Evolutionary conservation across 805 yeast genomes (phyloP).

Genomic region (Candida pseudoglaebosa): DNA sequence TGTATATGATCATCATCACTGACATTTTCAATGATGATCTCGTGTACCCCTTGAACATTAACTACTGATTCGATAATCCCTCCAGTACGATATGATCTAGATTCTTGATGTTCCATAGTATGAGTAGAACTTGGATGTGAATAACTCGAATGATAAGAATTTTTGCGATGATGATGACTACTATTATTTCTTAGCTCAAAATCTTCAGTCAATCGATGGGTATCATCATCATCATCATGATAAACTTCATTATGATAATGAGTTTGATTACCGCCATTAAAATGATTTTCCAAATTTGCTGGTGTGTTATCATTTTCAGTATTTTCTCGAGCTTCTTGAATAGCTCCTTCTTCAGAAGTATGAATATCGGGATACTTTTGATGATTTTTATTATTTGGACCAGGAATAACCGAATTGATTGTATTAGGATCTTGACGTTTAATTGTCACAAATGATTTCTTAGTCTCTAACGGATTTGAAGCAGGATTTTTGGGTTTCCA

Average conservation of each 20-base stretch:
- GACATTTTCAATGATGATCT: constrained; percentile 75
- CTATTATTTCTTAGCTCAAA: neutral
- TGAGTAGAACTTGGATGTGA: constrained; percentile 10
- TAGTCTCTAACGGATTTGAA: constrained; percentile 63
- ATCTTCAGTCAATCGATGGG: neutral
- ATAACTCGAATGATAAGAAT: neutral
- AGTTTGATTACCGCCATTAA: constrained; percentile 10
- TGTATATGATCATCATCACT: constrained; percentile 31
- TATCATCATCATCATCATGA: constrained; percentile 5
- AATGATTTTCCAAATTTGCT: constrained; percentile 6
- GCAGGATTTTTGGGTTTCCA: constrained; percentile 65
- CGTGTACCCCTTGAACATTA: constrained; percentile 78
- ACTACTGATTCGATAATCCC: constrained; percentile 79
- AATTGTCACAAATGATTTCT: constrained; percentile 62
- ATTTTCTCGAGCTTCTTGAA: constrained; percentile 16
- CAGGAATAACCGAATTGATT: constrained; percentile 20
- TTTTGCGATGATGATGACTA: neutral
- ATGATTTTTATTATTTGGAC: constrained; percentile 14
- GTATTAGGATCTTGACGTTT: constrained; percentile 46
- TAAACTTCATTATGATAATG: constrained; percentile 11
- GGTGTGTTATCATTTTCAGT: constrained; percentile 6
- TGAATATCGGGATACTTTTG: constrained; percentile 34
- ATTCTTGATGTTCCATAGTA: constrained; percentile 26
- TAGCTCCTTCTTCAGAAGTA: constrained; percentile 43
- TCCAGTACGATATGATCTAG: constrained; percentile 44